Base-by-base conservation (phyloP, 2,329 filamentous ascomycete species). In the Phyllosticta citribraziliensis region DNA sequence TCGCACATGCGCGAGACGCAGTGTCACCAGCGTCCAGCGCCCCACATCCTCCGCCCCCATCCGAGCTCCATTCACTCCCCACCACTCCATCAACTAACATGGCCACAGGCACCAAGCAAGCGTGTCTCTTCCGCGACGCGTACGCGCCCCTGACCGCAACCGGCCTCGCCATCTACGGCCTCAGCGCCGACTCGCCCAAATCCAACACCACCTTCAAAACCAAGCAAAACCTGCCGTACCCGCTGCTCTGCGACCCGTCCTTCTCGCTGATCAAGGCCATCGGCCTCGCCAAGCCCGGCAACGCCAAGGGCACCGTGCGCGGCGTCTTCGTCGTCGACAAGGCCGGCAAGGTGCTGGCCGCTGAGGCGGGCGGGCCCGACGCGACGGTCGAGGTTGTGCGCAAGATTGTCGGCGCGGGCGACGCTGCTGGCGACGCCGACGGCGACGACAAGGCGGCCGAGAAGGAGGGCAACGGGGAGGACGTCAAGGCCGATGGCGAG, bases 151-250 rank as follows among this genome's bases (percentile, higher is more conserved):
- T 97, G 60, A 93, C 88, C 11, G 82, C 85, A 27, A 88, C 84
- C 60, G 93, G 93, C 9, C 84, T 96, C 63, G 82, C 86, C 71
- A 91, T 99, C 76, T 97, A 90, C 73, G 94, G 94, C 61, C 85
- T 99, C 57, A 95, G 89, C 64, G 84, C 84, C 67, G 94, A 97
- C 78, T 88, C 86, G 55, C 86, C 91, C 69, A 96, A 94, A 77
- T 85, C 91, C 69, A 99, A 99, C 79, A 92, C 89, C 24, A 90
- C 85, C 54, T 99, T 97, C 82, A 88, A 91, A 76, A 87, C 85
- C 51, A 96, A 96, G 79, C 90, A 97, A 75, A 90, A 88, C 65
- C 83, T 97, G 59, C 89, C 88, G 5, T 99, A 96, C 74, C 80
- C 88, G 40, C 84, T 99, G 54, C 83, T 99, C 51, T 97, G 92